A percentile compares a stretch with the other conserved stretches of the same genome.
Evolutionary conservation across 2,329 filamentous ascomycete genomes (phyloP).

Genomic region (Myrmaecium sp.): DNA sequence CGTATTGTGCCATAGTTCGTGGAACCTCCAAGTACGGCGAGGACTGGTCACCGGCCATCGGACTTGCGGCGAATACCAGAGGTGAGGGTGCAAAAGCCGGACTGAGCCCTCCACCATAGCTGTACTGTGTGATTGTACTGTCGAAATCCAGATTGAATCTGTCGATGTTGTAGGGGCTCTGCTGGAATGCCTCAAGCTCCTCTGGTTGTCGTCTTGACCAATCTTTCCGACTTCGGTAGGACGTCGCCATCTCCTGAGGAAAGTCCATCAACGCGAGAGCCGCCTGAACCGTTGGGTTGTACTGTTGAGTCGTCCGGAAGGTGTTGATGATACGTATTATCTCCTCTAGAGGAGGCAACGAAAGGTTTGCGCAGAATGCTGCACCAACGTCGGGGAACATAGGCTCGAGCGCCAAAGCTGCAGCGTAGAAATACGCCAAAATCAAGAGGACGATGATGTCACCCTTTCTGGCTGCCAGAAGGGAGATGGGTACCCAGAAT

Average conservation of each 20-base stretch:
- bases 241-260: constrained; percentile 24
- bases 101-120: constrained; percentile 26
- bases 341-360: constrained; percentile 67
- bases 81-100: constrained; percentile 33
- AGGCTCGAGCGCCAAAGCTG: constrained; percentile 73
- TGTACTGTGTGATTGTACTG: constrained; percentile 23
- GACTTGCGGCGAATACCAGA: constrained; percentile 20
- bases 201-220: constrained; percentile 22
- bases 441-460: constrained; percentile 67
- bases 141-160: constrained; percentile 23
- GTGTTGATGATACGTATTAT: constrained; percentile 61
- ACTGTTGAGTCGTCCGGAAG: constrained; percentile 33
- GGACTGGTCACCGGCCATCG: constrained; percentile 15
- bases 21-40: constrained; percentile 31
- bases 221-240: constrained; percentile 23
- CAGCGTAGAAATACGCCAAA: constrained; percentile 81
- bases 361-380: constrained; percentile 54
- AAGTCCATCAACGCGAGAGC: constrained; percentile 30
- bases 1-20: constrained; percentile 16
- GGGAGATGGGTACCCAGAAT: constrained; percentile 83
- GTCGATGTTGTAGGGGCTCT: constrained; percentile 20
- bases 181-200: constrained; percentile 16
- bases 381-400: constrained; percentile 84
- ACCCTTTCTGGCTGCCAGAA: constrained; percentile 58
- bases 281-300: constrained; percentile 24